Evolutionary conservation across 2,329 filamentous ascomycete species (phyloP).

Genomic region (Xylariaceae sp.): DNA sequence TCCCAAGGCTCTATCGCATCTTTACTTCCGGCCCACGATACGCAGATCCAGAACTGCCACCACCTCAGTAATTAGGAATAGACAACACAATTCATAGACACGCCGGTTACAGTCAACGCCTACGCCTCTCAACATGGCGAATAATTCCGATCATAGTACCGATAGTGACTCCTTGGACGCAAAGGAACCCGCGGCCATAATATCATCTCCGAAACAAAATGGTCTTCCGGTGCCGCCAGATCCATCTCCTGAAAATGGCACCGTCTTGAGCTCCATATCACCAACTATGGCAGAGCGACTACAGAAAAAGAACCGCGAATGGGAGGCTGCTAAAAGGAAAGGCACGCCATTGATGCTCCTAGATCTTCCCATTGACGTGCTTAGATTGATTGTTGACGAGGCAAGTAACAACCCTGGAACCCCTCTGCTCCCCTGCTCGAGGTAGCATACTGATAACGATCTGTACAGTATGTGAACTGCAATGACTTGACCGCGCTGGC

Average conservation of each 20-base stretch:
- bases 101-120: not conserved
- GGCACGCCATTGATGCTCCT: slow-evolving; percentile 59
- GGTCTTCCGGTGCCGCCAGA: slow-evolving; percentile 16
- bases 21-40: not conserved
- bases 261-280: slow-evolving; percentile 18
- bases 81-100: not conserved
- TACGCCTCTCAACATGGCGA: slow-evolving; percentile 21
- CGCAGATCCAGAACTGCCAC: not conserved
- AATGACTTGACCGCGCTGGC: slow-evolving; percentile 77
- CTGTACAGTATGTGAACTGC: slow-evolving; percentile 63
- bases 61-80: not conserved
- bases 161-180: slow-evolving; percentile 18
- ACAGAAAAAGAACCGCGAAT: slow-evolving; percentile 60
- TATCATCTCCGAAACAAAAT: slow-evolving; percentile 20
- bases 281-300: slow-evolving; percentile 38
- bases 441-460: slow-evolving; percentile 8
- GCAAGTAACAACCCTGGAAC: slow-evolving; percentile 38
- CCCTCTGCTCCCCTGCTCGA: not conserved
- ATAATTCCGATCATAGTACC: slow-evolving; percentile 19
- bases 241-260: slow-evolving; percentile 19
- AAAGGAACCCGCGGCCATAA: slow-evolving; percentile 18
- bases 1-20: not conserved
- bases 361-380: slow-evolving; percentile 70
- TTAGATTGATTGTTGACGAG: slow-evolving; percentile 76
- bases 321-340: slow-evolving; percentile 56